A percentile compares a stretch with the other conserved stretches of the same genome.
These are phyloP conservation scores for Tulasnella sp. DNA, from an alignment of 768 basidiomycete genomes.

Conservation along the genomic window DNA sequence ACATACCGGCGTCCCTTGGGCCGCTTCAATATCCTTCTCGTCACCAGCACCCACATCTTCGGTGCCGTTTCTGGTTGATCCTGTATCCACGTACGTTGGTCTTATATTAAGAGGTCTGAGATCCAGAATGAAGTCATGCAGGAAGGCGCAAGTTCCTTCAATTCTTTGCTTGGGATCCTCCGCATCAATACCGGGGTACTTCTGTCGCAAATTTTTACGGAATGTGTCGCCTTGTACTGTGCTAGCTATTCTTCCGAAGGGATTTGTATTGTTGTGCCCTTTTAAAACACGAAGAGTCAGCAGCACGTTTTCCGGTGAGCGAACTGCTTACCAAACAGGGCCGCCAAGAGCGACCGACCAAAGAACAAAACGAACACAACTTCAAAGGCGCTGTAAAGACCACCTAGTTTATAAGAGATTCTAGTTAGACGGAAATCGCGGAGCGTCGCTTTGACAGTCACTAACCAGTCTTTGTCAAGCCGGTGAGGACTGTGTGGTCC, in stretches of 20 bases:
- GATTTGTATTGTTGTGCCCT: not conserved
- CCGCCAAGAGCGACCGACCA: not conserved
- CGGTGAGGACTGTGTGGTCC: not conserved
- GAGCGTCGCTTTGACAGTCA: not conserved
- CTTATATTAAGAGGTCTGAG: not conserved
- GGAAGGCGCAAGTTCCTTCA: conserved; percentile 10
- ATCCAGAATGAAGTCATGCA: conserved; percentile 25
- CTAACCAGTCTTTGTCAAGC: not conserved
- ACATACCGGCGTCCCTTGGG: too few species aligned
- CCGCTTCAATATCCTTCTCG: too few species aligned
- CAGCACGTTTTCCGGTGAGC: too few species aligned
- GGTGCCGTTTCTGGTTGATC: too few species aligned
- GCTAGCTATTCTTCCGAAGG: not conserved
- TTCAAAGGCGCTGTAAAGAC: not conserved
- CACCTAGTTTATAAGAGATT: not conserved
- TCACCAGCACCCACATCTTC: too few species aligned
- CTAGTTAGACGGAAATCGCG: not conserved
- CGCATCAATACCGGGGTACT: conserved; percentile 10
- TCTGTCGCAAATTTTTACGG: not conserved
- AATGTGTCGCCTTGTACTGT: not conserved
- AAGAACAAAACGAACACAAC: not conserved
- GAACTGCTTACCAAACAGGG: not conserved
- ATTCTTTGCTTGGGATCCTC: not conserved
- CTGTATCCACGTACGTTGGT: not conserved
- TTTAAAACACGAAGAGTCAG: too few species aligned